These are phyloP conservation scores for Paraphaeosphaeria minitans DNA, from an alignment of 2,329 filamentous ascomycete genomes.

Conservation along the genomic window DNA sequence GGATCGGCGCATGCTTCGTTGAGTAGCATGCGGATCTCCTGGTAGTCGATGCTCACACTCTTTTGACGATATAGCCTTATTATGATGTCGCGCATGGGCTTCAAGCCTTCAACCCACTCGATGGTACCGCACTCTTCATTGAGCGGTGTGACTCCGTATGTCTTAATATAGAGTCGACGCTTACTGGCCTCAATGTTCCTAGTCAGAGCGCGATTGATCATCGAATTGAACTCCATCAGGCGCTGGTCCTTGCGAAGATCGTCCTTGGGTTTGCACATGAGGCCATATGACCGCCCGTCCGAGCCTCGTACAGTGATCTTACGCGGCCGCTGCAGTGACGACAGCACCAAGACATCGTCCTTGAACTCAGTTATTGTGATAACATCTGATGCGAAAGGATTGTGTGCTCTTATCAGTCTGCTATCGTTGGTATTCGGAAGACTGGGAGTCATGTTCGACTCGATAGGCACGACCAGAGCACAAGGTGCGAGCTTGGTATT, in stretches of 20 bases:
- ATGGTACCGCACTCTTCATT: constrained; percentile 98
- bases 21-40: constrained; percentile 66
- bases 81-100: constrained; percentile 90
- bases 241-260: constrained; percentile 97
- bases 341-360: constrained; percentile 88
- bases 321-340: constrained; percentile 88
- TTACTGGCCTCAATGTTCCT: constrained; percentile 88
- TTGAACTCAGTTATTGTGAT: constrained; percentile 81
- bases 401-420: constrained; percentile 71
- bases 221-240: constrained; percentile 98
- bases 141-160: constrained; percentile 93
- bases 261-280: constrained; percentile 97
- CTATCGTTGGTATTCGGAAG: constrained; percentile 75
- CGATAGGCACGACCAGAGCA: constrained; percentile 84
- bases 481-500: constrained; percentile 82
- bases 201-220: constrained; percentile 95
- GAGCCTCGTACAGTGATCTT: constrained; percentile 87
- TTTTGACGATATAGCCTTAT: constrained; percentile 77
- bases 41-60: constrained; percentile 67
- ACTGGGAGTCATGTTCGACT: constrained; percentile 80
- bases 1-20: constrained; percentile 68
- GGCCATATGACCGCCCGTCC: constrained; percentile 84
- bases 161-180: constrained; percentile 84
- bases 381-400: constrained; percentile 84
- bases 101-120: constrained; percentile 97